These are phyloP conservation scores for Hortiboletus flavorubellus DNA, from an alignment of 768 basidiomycete species.

Conservation along the genomic window DNA sequence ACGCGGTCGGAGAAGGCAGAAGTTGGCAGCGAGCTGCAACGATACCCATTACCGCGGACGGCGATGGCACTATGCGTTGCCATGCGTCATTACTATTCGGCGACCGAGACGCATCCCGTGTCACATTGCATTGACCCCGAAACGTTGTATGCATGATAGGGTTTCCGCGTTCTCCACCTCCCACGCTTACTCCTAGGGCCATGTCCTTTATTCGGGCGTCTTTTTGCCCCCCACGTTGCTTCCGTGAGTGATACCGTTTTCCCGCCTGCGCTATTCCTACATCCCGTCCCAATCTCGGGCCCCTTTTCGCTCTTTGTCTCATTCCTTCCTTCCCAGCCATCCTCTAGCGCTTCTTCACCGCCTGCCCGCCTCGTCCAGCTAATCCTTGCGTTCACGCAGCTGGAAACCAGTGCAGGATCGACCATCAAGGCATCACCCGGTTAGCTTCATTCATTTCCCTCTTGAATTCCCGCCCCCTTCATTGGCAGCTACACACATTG, in stretches of 20 bases:
- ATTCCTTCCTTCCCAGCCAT: not conserved
- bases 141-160: slow-evolving; percentile 11
- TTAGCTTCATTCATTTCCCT: slow-evolving; percentile 26
- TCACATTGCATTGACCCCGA: slow-evolving; percentile 21
- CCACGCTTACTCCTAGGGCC: slow-evolving; percentile 12
- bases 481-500: not conserved
- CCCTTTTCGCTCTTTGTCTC: not conserved
- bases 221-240: slow-evolving; percentile 19
- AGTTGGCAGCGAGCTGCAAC: not conserved
- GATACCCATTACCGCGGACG: not conserved
- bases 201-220: slow-evolving; percentile 2
- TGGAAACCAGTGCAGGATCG: slow-evolving; percentile 16
- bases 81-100: not conserved
- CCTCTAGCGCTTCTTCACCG: not conserved
- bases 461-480: slow-evolving; percentile 13
- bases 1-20: not conserved
- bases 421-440: slow-evolving; percentile 21
- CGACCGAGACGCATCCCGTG: slow-evolving; percentile 7
- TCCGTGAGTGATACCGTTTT: slow-evolving; percentile 14
- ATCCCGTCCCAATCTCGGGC: not conserved
- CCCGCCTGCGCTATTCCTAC: not conserved
- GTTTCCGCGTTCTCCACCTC: slow-evolving; percentile 12
- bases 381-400: not conserved
- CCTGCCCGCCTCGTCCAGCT: not conserved
- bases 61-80: not conserved